Evolutionary conservation across 2,329 filamentous ascomycete genomes (phyloP), one percentile per base, ranked within the genome.

Genomic region (Claviceps digitariae): DNA sequence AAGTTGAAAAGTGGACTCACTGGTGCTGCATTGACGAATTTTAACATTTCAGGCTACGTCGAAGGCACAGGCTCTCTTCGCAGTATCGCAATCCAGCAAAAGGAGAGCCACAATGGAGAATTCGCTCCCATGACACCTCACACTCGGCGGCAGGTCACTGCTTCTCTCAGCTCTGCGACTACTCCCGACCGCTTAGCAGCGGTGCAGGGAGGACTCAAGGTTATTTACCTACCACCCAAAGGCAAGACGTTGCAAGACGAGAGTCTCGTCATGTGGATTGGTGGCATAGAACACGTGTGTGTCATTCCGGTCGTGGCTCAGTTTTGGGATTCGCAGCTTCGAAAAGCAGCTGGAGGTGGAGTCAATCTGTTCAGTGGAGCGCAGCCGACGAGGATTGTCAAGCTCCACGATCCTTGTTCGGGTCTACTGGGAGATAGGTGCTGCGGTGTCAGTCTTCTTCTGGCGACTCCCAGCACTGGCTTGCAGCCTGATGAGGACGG

Each of bases 111-210:
- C 9, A 65, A 61, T 1, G 70, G 71, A 17, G 79, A 79, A 38
- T 82, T 83, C 57, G 77, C 78, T 10, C 81, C 81, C 10, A 81
- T 83, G 79, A 83, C 81, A 1, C 81, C 81, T 0, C 78, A 81
- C 56, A 79, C 78, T 10, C 71, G 80, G 41, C 74, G 74, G 41
- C 76, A 79, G 55, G 76, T 73, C 4, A 68, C 77, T 4, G 68
- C 71, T 12, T 71, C 72, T 1, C 63, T 73, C 43, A 68, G 70
- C 31, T 66, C 73, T 17, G 66, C 65, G 0, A 64, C 69, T 7
- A 73, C 74, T 0, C 68, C 74, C 5, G 78, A 81, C 57, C 74
- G 75, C 3, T 68, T 82, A 2, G 70, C 74, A 4, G 65, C 72
- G 1, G 71, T 81, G 3, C 72, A 67, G 23, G 79, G 79, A 41